phyloP scores from a whole-genome alignment of 148 eudicot species.

The Beta vulgaris region DNA sequence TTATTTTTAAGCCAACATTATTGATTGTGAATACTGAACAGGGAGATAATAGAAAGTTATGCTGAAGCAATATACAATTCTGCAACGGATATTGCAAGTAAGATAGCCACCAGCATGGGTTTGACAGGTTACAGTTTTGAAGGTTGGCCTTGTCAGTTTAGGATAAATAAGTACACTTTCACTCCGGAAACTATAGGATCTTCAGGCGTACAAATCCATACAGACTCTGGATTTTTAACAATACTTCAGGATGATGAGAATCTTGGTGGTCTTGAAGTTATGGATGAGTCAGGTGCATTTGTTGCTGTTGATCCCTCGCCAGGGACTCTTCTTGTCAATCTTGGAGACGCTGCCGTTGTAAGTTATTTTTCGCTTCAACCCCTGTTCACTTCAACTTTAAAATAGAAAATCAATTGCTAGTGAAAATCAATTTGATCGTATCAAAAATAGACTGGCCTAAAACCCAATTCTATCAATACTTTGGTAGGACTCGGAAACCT shows the following conservation, averaged over 20 bases:
- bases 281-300: conserved; percentile 48
- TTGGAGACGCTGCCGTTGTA: conserved; percentile 66
- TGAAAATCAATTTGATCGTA: no score
- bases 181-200: conserved; percentile 50
- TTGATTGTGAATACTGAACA: no score
- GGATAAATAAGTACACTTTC: conserved; percentile 71
- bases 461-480: no score
- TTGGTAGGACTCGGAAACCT: no score
- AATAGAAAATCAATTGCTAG: no score
- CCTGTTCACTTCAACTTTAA: neutral
- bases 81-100: conserved; percentile 38
- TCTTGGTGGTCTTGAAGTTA: conserved; percentile 73
- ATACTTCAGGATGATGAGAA: conserved; percentile 73
- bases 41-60: conserved; percentile 49
- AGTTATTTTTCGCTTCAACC: conserved; percentile 21
- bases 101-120: conserved; percentile 49
- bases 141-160: conserved; percentile 63
- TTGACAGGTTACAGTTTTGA: conserved; percentile 35
- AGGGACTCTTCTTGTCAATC: conserved; percentile 59
- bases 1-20: neutral
- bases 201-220: conserved; percentile 64
- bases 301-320: conserved; percentile 56
- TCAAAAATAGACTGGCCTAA: no score
- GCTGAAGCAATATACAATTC: conserved; percentile 51
- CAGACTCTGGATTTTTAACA: conserved; percentile 73